Conservation (phyloP, 306 rosid genomes). For the Cucurbita pepo region DNA sequence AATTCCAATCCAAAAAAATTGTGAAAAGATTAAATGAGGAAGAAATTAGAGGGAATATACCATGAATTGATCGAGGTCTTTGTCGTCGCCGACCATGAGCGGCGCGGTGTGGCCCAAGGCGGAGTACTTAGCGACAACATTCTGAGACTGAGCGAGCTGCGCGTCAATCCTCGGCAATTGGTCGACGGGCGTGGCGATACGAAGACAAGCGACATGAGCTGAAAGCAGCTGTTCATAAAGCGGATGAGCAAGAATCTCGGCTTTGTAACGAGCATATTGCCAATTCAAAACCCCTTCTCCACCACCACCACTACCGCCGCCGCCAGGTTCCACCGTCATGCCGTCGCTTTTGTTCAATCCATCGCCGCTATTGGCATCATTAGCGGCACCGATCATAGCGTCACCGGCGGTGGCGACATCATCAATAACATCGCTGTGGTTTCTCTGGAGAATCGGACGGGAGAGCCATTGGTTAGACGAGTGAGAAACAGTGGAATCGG, state of each 20-base stretch:
- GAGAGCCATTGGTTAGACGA: conserved; percentile 64
- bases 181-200: conserved; percentile 96
- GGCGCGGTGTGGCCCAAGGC: conserved; percentile 36
- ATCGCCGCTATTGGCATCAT: conserved; percentile 4
- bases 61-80: conserved; percentile 90
- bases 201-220: conserved; percentile 83
- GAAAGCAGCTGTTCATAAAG: conserved; percentile 79
- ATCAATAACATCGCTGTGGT: conserved; percentile 65
- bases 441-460: conserved; percentile 56
- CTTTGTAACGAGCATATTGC: conserved; percentile 71
- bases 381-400: conserved; percentile 36
- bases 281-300: conserved; percentile 47
- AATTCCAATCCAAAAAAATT: background rate
- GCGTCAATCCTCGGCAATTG: conserved; percentile 95
- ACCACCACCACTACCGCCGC: conserved; percentile 19
- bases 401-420: conserved; percentile 31
- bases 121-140: conserved; percentile 85
- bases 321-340: conserved; percentile 24
- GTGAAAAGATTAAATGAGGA: background rate
- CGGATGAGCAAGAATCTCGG: conserved; percentile 76
- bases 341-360: conserved; percentile 25
- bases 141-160: conserved; percentile 85
- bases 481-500: conserved; percentile 37
- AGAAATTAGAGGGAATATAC: conserved; percentile 24
- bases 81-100: conserved; percentile 49